Conservation (phyloP, 1,284 basidiomycete species). For the Ganoderma sinense region DNA sequence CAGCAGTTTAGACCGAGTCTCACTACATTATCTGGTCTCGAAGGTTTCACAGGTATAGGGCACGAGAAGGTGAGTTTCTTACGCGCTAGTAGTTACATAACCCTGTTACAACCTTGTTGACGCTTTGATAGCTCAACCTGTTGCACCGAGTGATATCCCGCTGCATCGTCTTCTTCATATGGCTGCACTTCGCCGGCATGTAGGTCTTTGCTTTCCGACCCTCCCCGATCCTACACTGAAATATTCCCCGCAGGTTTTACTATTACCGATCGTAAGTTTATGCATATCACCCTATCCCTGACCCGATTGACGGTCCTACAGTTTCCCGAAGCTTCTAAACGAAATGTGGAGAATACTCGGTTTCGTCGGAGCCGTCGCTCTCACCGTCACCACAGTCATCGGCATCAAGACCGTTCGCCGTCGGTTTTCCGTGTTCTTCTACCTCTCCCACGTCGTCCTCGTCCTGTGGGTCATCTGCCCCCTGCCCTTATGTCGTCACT, state of each 20-base stretch:
- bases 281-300: no score
- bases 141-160: conserved; percentile 39
- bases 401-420: conserved; percentile 46
- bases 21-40: background rate
- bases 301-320: conserved; percentile 1
- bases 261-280: conserved; percentile 15
- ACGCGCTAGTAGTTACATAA: background rate
- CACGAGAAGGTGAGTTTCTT: conserved; percentile 44
- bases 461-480: conserved; percentile 36
- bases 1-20: background rate
- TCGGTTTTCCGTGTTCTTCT: conserved; percentile 51
- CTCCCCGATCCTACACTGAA: background rate
- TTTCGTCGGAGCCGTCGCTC: conserved; percentile 39
- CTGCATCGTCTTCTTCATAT: conserved; percentile 35
- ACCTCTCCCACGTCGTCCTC: conserved; percentile 48
- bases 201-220: conserved; percentile 15
- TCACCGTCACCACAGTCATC: conserved; percentile 43
- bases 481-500: background rate
- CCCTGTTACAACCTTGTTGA: background rate
- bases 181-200: conserved; percentile 38
- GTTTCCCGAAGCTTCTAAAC: conserved; percentile 9
- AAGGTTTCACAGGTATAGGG: conserved; percentile 48
- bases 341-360: conserved; percentile 35
- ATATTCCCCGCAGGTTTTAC: conserved; percentile 10
- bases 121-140: conserved; percentile 32